These are phyloP conservation scores for Leccinellum luteum DNA, from an alignment of 768 basidiomycete species.

Conservation along the genomic window DNA sequence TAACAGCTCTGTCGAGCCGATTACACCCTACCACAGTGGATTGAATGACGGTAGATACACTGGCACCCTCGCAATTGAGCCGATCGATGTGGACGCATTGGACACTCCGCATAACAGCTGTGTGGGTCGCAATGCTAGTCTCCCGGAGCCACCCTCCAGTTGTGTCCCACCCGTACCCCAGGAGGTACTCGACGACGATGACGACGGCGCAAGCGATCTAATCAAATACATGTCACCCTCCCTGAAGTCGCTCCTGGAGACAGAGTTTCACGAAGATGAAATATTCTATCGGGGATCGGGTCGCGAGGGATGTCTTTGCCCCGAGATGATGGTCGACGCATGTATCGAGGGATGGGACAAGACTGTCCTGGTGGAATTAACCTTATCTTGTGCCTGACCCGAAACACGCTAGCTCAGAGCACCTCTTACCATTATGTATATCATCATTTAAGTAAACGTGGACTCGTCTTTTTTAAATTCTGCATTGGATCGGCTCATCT, in stretches of 20 bases:
- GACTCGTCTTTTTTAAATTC: background rate
- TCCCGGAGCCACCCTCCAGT: background rate
- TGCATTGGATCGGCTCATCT: too few relatives aligned
- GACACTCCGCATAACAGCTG: background rate
- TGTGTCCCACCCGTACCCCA: background rate
- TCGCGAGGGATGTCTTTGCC: slow-evolving; percentile 9
- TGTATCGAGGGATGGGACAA: slow-evolving; percentile 9
- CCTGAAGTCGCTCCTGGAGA: background rate
- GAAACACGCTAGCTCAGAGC: background rate
- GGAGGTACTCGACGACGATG: background rate
- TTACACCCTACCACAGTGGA: background rate
- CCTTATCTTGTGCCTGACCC: background rate
- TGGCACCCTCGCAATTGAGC: background rate
- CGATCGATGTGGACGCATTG: background rate
- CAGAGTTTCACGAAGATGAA: background rate
- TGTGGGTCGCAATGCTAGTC: background rate
- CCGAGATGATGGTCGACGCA: slow-evolving; percentile 10
- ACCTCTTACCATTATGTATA: background rate
- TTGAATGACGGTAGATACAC: background rate
- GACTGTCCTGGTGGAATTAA: background rate
- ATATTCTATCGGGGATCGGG: slow-evolving; percentile 1
- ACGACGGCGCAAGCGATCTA: background rate
- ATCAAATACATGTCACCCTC: background rate
- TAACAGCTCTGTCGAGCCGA: too few relatives aligned
- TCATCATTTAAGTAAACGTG: background rate